phyloP scores from a whole-genome alignment of 345 rosid species.

The Euphorbia lathyris region DNA sequence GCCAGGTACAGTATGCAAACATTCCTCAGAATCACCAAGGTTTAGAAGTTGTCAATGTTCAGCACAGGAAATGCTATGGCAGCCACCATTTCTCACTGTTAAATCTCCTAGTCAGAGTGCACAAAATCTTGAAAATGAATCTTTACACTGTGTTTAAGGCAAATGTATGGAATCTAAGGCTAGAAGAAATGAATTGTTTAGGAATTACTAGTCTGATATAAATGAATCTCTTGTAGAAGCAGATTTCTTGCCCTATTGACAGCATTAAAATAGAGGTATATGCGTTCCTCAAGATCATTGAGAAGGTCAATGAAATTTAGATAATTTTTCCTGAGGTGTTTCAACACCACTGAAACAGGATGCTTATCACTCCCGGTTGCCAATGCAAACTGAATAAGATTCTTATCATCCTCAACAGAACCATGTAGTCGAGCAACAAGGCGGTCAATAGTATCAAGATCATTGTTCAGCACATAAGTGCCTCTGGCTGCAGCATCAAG shows the following conservation, averaged over 20 bases:
- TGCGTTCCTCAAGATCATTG: constrained; percentile 58
- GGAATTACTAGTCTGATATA: constrained; percentile 17
- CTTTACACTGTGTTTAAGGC: background rate
- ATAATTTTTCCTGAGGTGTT: constrained; percentile 49
- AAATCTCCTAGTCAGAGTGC: background rate
- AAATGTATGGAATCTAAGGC: background rate
- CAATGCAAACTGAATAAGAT: constrained; percentile 48
- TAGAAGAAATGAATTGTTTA: constrained; percentile 11
- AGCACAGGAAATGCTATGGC: background rate
- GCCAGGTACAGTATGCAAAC: background rate
- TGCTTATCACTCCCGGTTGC: constrained; percentile 47
- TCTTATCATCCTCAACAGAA: constrained; percentile 51
- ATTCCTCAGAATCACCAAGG: background rate
- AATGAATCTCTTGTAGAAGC: constrained; percentile 47
- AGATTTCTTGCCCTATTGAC: constrained; percentile 55
- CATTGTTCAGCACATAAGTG: constrained; percentile 44
- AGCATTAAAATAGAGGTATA: constrained; percentile 54
- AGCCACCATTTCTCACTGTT: background rate
- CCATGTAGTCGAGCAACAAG: constrained; percentile 49
- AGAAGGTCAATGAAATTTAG: constrained; percentile 38
- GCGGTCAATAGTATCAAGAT: constrained; percentile 55
- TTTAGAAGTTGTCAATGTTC: background rate
- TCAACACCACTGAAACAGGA: constrained; percentile 46
- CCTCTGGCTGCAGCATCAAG: constrained; percentile 66
- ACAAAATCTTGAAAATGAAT: background rate